Evolutionary conservation across 495 filamentous ascomycete species (phyloP).

Genomic region (Collariella sp.): DNA sequence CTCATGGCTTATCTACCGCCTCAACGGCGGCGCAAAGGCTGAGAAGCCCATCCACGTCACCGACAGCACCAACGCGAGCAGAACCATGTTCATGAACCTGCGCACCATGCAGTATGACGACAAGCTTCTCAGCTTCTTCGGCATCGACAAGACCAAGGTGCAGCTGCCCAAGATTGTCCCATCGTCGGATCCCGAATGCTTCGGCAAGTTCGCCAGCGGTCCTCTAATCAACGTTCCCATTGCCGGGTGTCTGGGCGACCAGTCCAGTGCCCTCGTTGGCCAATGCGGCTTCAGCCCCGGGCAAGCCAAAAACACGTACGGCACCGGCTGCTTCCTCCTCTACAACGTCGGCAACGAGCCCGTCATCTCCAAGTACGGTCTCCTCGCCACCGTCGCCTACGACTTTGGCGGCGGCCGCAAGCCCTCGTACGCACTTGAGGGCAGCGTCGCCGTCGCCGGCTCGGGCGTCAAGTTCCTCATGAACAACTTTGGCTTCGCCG

Average conservation of each 20-base stretch:
- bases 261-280: conserved; percentile 85
- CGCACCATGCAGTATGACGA: conserved; percentile 81
- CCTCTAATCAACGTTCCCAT: conserved; percentile 69
- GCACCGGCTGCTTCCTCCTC: conserved; percentile 90
- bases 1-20: conserved; percentile 81
- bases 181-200: conserved; percentile 69
- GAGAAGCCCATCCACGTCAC: conserved; percentile 62
- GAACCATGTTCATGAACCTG: conserved; percentile 97
- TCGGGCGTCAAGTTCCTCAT: conserved; percentile 83
- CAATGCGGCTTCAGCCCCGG: conserved; percentile 85
- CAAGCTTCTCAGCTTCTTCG: conserved; percentile 72
- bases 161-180: conserved; percentile 78
- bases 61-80: conserved; percentile 83
- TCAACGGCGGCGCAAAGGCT: conserved; percentile 68
- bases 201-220: conserved; percentile 59
- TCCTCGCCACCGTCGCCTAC: conserved; percentile 82
- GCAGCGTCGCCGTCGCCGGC: conserved; percentile 85
- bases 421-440: conserved; percentile 85
- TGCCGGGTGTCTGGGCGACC: conserved; percentile 83
- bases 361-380: conserved; percentile 81
- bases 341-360: conserved; percentile 90
- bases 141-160: conserved; percentile 65
- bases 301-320: conserved; percentile 91
- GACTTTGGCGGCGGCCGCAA: conserved; percentile 66
- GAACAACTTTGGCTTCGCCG: conserved; percentile 82